Evolutionary conservation across 495 filamentous ascomycete genomes (phyloP), one percentile per base, ranked within the genome.

Genomic region (Chaetomidium leptoderma): DNA sequence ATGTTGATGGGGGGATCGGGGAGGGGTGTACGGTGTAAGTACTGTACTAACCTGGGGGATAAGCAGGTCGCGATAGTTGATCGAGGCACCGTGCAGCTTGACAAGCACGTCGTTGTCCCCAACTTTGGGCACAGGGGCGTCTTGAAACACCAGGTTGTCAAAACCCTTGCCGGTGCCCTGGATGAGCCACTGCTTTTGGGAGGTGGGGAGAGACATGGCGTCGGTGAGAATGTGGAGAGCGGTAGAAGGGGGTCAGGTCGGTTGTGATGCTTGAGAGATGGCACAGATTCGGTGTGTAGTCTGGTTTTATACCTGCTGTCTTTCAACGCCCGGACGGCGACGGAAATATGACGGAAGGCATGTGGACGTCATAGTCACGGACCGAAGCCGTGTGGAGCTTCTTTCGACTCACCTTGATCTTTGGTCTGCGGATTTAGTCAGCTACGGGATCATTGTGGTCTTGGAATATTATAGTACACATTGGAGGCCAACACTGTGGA

Each of bases 41-140:
- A 32, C 24, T 24, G 7, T 4, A 3, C 3, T 14, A 70, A 82
- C 84, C 76, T 78, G 78, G 6, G 87, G 82, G 61, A 95, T 91
- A 59, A 88, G 80, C 49, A 92, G 72, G 64, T 93, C 90, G 52
- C 90, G 83, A 72, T 87, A 95, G 70, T 95, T 95, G 53, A 95
- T 76, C 2, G 90, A 91, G 1, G 83, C 86, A 21, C 81, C 88
- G 54, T 85, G 76, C 14, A 92, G 74, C 72, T 85, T 86, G 64
- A 95, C 83, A n/a, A 92, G 75, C 3, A 90, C 85, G 36, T 91
- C 86, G 51, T 81, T 80, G 36, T 89, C 86, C 42, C 84, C 85
- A 6, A 85, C 62, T 55, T 81, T 67, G 11, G 88, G 86, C 36
- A 90, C 64, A 0, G 78, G 68, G 0, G 70, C 74, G 24, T 80